Base-by-base conservation (phyloP, 2,329 filamentous ascomycete species). In the Colletotrichum sp. region DNA sequence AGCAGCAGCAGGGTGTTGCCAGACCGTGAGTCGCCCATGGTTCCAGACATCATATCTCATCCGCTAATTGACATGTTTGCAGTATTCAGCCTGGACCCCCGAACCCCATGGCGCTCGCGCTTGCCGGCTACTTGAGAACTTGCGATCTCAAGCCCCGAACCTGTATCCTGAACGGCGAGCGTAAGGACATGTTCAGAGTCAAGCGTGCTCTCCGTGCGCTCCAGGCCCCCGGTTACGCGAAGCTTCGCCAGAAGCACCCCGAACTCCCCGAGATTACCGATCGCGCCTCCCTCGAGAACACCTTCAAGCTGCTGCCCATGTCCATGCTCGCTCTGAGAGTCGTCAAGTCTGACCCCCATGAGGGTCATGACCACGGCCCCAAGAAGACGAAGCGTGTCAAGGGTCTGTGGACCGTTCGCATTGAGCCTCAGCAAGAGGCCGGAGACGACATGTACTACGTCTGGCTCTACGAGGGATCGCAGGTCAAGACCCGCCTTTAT, bases 131-230 rank as follows among this genome's bases (percentile, higher is more conserved):
- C 86, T 88, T 99, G 76, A 93, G 93, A 80, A 86, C 90, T 75
- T 96, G 98, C 86, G 92, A 97, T 76, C 87, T 99, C 79, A 99
- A 99, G 90, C 90, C 92, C 21, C 91, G 97, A 78, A 98, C 96
- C 21, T 96, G 95, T 84, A 98, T 99, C 78, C 91, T 99, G 79
- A 96, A 98, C 79, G 97, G 97, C 81, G 96, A 98, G 89, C 92
- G 97, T 82, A 99, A 98, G 87, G 96, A 99, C 79, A 98, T 99
- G 95, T 99, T 99, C 86, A 94, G 94, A 90, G 97, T 99, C 84
- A 99, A 99, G 90, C 95, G 97, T 83, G 97, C 97, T 55, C 94
- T 99, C 77, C 95, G 97, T 81, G 96, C 95, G 32, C 90, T 99
- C 70, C 90, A 98, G 85, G 97, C 96, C 26, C 94, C 95, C 66